A percentile compares a stretch with the other conserved stretches of the same genome.
phyloP scores from a whole-genome alignment of 2,329 filamentous ascomycete genomes.

The Pseudogymnoascus sp. region DNA sequence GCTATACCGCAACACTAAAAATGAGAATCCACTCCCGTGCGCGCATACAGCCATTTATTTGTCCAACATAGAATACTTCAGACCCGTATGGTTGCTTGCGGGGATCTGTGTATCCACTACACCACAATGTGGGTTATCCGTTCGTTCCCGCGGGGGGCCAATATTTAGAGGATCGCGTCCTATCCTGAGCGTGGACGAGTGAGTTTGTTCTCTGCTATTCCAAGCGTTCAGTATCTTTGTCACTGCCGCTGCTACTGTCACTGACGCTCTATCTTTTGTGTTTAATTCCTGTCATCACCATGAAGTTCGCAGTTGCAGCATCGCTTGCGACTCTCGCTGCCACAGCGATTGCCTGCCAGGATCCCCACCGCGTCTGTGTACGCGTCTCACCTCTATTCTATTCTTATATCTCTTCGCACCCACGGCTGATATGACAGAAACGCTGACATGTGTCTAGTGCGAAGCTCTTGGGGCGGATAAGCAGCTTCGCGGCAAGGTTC shows the following conservation, averaged over 20 bases:
- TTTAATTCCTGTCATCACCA: not conserved
- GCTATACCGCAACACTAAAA: too few relatives aligned
- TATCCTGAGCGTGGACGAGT: not conserved
- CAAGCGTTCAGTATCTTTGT: not conserved
- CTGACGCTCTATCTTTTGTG: not conserved
- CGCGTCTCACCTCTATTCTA: not conserved
- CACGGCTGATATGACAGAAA: not conserved
- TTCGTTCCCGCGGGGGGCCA: not conserved
- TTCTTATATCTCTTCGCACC: not conserved
- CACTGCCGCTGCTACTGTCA: not conserved
- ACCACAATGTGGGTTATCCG: too few relatives aligned
- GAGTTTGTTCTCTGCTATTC: not conserved
- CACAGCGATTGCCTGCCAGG: not conserved
- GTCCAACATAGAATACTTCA: too few relatives aligned
- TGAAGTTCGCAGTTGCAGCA: not conserved
- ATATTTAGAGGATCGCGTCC: not conserved
- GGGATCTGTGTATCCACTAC: too few relatives aligned
- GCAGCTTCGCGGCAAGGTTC: constrained; percentile 25
- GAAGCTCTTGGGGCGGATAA: constrained; percentile 18
- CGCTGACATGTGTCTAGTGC: constrained; percentile 21
- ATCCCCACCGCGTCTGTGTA: constrained; percentile 3
- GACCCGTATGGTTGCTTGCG: too few relatives aligned
- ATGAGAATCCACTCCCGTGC: too few relatives aligned
- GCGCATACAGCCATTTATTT: too few relatives aligned
- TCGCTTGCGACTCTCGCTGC: constrained; percentile 6